Percentiles rank a stretch among this genome's conserved stretches.
phyloP scores from a whole-genome alignment of 371 early-diverging fungal genomes.

The Entomophthora muscae region DNA sequence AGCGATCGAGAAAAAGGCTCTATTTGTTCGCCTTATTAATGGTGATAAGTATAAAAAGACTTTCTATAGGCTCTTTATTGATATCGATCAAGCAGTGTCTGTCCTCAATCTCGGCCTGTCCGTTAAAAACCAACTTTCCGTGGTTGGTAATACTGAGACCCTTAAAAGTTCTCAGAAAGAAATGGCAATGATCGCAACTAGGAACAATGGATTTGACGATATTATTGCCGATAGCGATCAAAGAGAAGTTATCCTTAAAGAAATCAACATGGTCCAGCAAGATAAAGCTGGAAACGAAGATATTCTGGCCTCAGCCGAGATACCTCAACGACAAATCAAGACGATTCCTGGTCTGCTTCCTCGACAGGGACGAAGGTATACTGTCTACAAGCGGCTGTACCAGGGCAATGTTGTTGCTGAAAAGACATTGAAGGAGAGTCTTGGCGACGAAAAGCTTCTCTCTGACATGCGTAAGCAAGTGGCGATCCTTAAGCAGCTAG shows the following conservation, averaged over 20 bases:
- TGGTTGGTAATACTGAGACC: background rate
- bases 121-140: background rate
- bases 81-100: slow-evolving; percentile 7
- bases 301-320: slow-evolving; percentile 4
- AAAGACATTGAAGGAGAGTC: background rate
- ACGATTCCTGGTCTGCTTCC: background rate
- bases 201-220: background rate
- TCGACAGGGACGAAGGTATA: slow-evolving; percentile 1
- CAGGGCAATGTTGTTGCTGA: slow-evolving; percentile 1
- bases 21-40: slow-evolving; percentile 5
- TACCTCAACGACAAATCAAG: slow-evolving; percentile 1
- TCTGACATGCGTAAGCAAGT: slow-evolving; percentile 1
- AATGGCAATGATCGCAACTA: background rate
- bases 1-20: background rate
- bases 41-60: slow-evolving; percentile 9
- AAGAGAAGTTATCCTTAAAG: background rate
- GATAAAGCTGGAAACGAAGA: background rate
- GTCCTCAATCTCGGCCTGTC: background rate
- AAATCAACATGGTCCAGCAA: slow-evolving; percentile 2
- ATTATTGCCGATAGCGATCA: background rate
- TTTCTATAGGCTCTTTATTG: slow-evolving; percentile 6
- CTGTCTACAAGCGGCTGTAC: slow-evolving; percentile 2
- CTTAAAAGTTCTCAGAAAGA: background rate
- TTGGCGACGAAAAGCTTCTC: slow-evolving; percentile 2
- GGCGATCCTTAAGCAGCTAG: slow-evolving; percentile 1